These are phyloP conservation scores for Cucumis hystrix DNA, from an alignment of 306 rosid species.

Conservation along the genomic window DNA sequence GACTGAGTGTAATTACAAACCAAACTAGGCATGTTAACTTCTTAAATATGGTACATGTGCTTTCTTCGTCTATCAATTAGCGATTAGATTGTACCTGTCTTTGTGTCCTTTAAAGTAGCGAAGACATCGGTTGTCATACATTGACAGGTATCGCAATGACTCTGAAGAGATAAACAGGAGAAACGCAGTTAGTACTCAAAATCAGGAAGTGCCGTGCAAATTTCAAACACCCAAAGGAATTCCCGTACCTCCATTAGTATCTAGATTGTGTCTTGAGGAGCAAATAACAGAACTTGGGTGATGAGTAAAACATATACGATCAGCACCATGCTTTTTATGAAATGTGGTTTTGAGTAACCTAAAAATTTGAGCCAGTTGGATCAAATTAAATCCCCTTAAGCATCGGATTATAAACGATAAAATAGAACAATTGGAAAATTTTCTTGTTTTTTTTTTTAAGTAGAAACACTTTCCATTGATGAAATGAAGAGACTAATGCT, in stretches of 20 bases:
- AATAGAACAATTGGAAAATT: not conserved
- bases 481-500: no score
- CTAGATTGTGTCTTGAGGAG: constrained; percentile 81
- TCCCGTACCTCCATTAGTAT: constrained; percentile 66
- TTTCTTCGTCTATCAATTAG: not conserved
- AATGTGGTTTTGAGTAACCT: constrained; percentile 88
- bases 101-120: constrained; percentile 95
- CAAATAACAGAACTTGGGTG: constrained; percentile 91
- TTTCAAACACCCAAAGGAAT: constrained; percentile 13
- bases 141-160: constrained; percentile 79
- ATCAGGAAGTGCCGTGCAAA: not conserved
- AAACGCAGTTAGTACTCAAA: constrained; percentile 5
- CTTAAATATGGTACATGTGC: not conserved
- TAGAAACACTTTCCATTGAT: no score
- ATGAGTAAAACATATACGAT: constrained; percentile 82
- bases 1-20: not conserved
- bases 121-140: constrained; percentile 84
- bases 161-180: constrained; percentile 31
- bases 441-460: no score
- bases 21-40: not conserved
- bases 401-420: not conserved
- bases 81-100: constrained; percentile 46
- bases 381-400: not conserved
- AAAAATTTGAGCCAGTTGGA: constrained; percentile 9
- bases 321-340: constrained; percentile 91